These are phyloP conservation scores for Chrysoporthe puriensis DNA, from an alignment of 2,329 filamentous ascomycete species.

Conservation along the genomic window DNA sequence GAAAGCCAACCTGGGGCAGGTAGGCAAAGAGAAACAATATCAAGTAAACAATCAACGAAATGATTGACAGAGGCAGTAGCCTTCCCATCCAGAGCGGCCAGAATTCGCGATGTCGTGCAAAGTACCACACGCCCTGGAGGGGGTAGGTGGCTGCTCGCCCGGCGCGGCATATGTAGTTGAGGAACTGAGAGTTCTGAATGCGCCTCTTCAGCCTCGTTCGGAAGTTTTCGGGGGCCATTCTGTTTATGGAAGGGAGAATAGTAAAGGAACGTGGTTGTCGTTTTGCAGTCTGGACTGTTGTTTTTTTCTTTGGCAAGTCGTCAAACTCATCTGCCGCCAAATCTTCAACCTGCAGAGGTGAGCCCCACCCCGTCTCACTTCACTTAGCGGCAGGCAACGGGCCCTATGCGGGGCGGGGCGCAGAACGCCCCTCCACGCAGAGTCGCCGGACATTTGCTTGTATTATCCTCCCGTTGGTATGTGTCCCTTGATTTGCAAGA, in stretches of 20 bases:
- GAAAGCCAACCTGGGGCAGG: constrained; percentile 84
- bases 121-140: constrained; percentile 80
- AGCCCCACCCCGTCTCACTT: not conserved
- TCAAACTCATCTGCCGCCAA: not conserved
- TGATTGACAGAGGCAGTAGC: constrained; percentile 77
- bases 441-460: too few species aligned
- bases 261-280: not conserved
- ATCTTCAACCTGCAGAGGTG: not conserved
- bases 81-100: constrained; percentile 80
- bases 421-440: not conserved
- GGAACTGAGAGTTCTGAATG: constrained; percentile 26
- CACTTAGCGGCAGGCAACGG: not conserved
- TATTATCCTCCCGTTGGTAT: too few species aligned
- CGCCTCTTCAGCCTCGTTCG: constrained; percentile 21
- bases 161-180: constrained; percentile 49
- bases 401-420: not conserved
- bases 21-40: constrained; percentile 88
- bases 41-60: constrained; percentile 82
- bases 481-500: too few species aligned
- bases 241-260: not conserved
- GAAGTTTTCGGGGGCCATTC: constrained; percentile 22
- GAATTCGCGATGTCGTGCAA: constrained; percentile 74
- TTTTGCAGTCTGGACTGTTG: not conserved
- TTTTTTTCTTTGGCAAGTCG: not conserved
- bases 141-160: constrained; percentile 57